Evolutionary conservation across 176 grass and related monocot genomes (phyloP).

Genomic region (Rhynchospora breviuscula): DNA sequence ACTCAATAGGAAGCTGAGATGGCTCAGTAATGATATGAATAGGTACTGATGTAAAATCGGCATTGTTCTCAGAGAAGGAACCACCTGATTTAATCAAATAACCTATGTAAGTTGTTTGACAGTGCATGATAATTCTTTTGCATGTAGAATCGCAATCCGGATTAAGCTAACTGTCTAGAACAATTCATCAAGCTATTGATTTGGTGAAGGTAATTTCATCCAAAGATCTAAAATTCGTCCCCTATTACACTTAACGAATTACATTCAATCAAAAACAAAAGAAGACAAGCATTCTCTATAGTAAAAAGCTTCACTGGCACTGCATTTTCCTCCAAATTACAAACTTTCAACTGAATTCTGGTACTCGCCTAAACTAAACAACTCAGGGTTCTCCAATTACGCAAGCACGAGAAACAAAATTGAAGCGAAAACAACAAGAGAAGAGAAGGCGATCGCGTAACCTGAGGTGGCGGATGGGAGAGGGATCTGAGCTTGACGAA

Average conservation of each 20-base stretch:
- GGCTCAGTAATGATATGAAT: slow-evolving; percentile 58
- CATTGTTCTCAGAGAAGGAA: slow-evolving; percentile 36
- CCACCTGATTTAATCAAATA: slow-evolving; percentile 19
- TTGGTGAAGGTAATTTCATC: neutral
- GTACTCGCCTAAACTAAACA: neutral
- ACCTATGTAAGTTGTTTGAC: neutral
- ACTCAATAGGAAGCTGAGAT: slow-evolving; percentile 69
- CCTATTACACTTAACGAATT: neutral
- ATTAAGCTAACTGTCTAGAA: neutral
- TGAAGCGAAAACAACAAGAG: neutral
- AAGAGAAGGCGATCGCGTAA: neutral
- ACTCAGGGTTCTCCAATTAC: neutral
- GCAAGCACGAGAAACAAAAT: neutral
- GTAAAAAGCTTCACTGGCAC: neutral
- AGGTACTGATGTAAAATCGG: slow-evolving; percentile 37
- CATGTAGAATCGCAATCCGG: neutral
- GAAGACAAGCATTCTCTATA: neutral
- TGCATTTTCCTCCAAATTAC: neutral
- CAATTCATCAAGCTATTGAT: neutral
- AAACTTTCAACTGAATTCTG: neutral
- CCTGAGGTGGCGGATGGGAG: slow-evolving; percentile 11
- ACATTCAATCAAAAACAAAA: neutral
- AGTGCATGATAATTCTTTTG: neutral
- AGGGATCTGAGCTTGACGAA: slow-evolving; percentile 18
- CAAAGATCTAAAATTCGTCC: neutral